These are phyloP conservation scores for Aspergillus ustus DNA, from an alignment of 2,329 filamentous ascomycete species.

Conservation along the genomic window DNA sequence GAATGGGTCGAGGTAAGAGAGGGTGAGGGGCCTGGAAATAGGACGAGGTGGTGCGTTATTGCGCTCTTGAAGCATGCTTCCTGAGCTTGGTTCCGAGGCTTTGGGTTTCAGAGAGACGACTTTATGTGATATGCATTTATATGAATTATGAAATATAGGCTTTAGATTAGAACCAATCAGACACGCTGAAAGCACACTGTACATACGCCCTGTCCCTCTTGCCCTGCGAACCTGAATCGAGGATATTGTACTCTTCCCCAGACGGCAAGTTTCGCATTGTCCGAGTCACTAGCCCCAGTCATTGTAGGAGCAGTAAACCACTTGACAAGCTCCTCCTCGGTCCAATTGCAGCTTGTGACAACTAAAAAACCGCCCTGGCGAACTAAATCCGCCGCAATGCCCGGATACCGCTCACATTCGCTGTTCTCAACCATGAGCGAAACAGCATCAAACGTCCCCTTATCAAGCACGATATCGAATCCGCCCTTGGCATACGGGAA, in stretches of 20 bases:
- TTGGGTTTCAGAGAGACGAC: not conserved
- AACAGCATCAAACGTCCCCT: constrained; percentile 96
- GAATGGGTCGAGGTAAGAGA: constrained; percentile 52
- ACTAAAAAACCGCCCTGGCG: constrained; percentile 73
- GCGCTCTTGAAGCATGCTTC: constrained; percentile 43
- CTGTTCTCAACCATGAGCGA: constrained; percentile 65
- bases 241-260: constrained; percentile 77
- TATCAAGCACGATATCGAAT: constrained; percentile 94
- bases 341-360: constrained; percentile 98
- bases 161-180: not conserved
- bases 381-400: constrained; percentile 70
- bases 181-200: constrained; percentile 76
- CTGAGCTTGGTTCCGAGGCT: not conserved
- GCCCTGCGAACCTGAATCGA: constrained; percentile 86
- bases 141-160: constrained; percentile 2
- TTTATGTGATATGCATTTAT: not conserved
- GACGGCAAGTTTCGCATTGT: constrained; percentile 57
- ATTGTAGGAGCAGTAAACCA: constrained; percentile 69
- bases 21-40: constrained; percentile 53
- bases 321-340: constrained; percentile 76
- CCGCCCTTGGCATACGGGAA: constrained; percentile 54
- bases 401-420: constrained; percentile 75
- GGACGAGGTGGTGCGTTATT: constrained; percentile 63
- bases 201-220: constrained; percentile 85
- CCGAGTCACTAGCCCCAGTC: constrained; percentile 25